A percentile compares a stretch with the other conserved stretches of the same genome.
Conservation (phyloP, 371 early-diverging fungal species). For the Phascolomyces articulosus region DNA sequence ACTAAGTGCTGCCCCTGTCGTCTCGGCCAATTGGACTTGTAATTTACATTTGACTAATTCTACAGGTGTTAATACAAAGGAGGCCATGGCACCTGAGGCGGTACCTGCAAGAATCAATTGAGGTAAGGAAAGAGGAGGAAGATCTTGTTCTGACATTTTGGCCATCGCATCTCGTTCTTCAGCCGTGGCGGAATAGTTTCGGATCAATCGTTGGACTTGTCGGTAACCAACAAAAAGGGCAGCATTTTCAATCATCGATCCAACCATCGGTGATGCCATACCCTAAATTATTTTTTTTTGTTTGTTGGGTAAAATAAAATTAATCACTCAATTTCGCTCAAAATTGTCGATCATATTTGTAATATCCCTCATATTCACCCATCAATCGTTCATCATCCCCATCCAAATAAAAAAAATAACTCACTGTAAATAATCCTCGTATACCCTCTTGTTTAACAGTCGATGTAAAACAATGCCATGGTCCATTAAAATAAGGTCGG, state of each 20-base stretch:
- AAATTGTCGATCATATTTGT: no score
- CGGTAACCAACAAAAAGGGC: slow-evolving; percentile 89
- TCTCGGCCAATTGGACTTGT: slow-evolving; percentile 83
- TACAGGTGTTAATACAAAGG: slow-evolving; percentile 91
- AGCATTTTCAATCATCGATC: slow-evolving; percentile 95
- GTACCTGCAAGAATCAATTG: slow-evolving; percentile 86
- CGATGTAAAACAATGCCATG: slow-evolving; percentile 81
- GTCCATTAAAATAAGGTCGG: slow-evolving; percentile 75
- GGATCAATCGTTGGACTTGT: slow-evolving; percentile 75
- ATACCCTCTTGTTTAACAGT: slow-evolving; percentile 77
- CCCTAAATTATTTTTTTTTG: no score
- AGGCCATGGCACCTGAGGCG: slow-evolving; percentile 85
- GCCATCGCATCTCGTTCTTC: slow-evolving; percentile 22
- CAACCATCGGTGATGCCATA: slow-evolving; percentile 88
- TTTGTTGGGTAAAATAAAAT: no score
- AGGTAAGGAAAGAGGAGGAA: slow-evolving; percentile 58
- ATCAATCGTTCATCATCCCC: no score
- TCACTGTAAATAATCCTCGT: slow-evolving; percentile 79
- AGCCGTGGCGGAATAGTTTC: slow-evolving; percentile 36
- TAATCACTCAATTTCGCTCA: no score
- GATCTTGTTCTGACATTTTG: slow-evolving; percentile 19
- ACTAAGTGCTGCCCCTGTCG: slow-evolving; percentile 8
- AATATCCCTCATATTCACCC: no score
- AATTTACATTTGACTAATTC: slow-evolving; percentile 96
- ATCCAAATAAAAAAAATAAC: not conserved